Conservation (phyloP, 176 grass and related monocot species). For the Bothriochloa decipiens region DNA sequence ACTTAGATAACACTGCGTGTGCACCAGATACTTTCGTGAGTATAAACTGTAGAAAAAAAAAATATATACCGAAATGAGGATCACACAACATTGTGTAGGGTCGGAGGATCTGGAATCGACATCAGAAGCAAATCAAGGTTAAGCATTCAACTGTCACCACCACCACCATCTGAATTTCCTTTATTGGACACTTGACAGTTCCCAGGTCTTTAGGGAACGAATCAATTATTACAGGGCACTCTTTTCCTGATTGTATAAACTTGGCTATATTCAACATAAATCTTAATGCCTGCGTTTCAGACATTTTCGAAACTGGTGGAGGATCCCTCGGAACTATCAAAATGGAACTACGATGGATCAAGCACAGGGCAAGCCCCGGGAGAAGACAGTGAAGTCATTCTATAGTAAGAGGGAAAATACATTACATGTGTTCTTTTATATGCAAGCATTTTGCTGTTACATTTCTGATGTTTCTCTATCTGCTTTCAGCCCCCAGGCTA, state of each 20-base stretch:
- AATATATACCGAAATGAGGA: neutral
- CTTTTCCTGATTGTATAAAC: neutral
- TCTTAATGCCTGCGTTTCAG: slow-evolving; percentile 40
- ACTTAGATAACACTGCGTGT: slow-evolving; percentile 16
- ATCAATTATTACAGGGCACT: neutral
- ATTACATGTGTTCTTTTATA: neutral
- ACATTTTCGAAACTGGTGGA: slow-evolving; percentile 79
- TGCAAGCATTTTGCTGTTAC: neutral
- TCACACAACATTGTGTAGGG: slow-evolving; percentile 49
- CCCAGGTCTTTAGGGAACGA: slow-evolving; percentile 1
- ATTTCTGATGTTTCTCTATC: slow-evolving; percentile 11
- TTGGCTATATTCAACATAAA: neutral
- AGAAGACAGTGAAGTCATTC: slow-evolving; percentile 98
- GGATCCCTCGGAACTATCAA: slow-evolving; percentile 88
- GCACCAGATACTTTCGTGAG: neutral
- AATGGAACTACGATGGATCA: slow-evolving; percentile 99
- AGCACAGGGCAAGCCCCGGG: slow-evolving; percentile 99
- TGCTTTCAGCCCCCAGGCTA: slow-evolving; percentile 80
- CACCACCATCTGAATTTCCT: neutral
- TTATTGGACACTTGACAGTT: neutral
- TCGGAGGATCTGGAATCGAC: slow-evolving; percentile 96
- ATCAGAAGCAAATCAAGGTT: slow-evolving; percentile 99
- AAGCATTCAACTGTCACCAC: slow-evolving; percentile 1
- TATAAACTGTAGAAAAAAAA: neutral
- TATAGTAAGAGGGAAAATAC: slow-evolving; percentile 70